phyloP scores from a whole-genome alignment of 306 rosid genomes.

The Pterocarpus santalinus region DNA sequence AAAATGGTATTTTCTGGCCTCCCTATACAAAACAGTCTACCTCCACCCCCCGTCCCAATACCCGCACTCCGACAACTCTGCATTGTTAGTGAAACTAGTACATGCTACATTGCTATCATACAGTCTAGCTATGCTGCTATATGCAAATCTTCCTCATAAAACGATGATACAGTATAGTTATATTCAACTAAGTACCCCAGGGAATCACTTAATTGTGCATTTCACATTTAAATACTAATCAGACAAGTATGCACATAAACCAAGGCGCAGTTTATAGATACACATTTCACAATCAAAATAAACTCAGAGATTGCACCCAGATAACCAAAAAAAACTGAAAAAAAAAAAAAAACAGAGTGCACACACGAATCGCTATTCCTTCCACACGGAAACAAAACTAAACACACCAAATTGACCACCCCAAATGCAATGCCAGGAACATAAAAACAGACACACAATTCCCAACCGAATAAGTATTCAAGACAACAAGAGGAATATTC shows the following conservation, averaged over 20 bases:
- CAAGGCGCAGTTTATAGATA: not conserved
- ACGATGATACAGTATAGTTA: constrained; percentile 6
- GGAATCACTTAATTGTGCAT: not conserved
- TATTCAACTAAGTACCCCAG: not conserved
- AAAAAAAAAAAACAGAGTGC: not conserved
- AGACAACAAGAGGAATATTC: not conserved
- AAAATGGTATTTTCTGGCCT: not conserved
- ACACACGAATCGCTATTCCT: not conserved
- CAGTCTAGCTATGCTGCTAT: not conserved
- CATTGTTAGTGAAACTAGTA: not conserved
- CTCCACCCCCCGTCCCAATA: not conserved
- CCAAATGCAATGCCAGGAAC: constrained; percentile 17
- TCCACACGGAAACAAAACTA: not conserved
- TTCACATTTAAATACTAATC: not conserved
- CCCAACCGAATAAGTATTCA: not conserved
- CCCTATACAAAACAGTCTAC: not conserved
- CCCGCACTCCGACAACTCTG: not conserved
- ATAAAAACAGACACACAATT: constrained; percentile 6
- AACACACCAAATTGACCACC: not conserved
- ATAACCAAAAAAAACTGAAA: not conserved
- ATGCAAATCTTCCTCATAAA: not conserved
- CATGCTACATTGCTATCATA: not conserved
- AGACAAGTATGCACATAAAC: not conserved
- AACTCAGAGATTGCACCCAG: not conserved
- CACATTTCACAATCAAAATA: not conserved